phyloP scores from a whole-genome alignment of 2,329 filamentous ascomycete genomes.

The Graphium sp. region DNA sequence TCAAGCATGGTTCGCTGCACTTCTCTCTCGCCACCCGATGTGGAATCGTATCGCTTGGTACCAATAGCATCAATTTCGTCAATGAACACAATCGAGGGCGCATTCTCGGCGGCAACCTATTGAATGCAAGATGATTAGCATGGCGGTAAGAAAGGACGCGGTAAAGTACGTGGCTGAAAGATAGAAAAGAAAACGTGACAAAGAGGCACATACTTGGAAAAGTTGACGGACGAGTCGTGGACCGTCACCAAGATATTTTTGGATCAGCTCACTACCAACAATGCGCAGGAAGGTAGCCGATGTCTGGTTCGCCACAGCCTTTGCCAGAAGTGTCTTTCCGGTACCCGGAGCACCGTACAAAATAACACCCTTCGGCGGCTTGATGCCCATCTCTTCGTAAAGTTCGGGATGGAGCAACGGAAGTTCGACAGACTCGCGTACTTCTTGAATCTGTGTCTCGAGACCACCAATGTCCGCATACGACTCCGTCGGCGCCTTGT shows the following conservation, averaged over 20 bases:
- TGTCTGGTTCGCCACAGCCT: constrained; percentile 97
- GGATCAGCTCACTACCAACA: constrained; percentile 90
- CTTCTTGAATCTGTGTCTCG: constrained; percentile 91
- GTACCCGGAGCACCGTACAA: constrained; percentile 95
- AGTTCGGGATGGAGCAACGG: constrained; percentile 89
- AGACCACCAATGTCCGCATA: constrained; percentile 97
- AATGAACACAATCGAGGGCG: constrained; percentile 95
- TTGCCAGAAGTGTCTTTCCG: constrained; percentile 88
- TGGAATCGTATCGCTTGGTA: constrained; percentile 96
- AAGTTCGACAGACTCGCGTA: constrained; percentile 90
- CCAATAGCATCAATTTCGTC: constrained; percentile 98
- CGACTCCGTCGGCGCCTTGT: constrained; percentile 95
- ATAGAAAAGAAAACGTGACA: neutral
- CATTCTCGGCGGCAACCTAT: constrained; percentile 86
- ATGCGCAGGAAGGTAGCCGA: constrained; percentile 96
- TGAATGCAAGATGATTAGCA: no score
- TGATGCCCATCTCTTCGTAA: constrained; percentile 99
- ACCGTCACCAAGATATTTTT: constrained; percentile 96
- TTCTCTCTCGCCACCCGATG: constrained; percentile 90
- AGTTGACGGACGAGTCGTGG: constrained; percentile 89
- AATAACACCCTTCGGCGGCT: constrained; percentile 97
- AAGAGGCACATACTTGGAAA: constrained; percentile 46
- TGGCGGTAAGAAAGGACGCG: neutral
- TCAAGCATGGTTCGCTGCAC: constrained; percentile 98
- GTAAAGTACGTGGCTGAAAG: neutral